phyloP scores from a whole-genome alignment of 108 stramenopile genomes.

The Nitzschia sp. region DNA sequence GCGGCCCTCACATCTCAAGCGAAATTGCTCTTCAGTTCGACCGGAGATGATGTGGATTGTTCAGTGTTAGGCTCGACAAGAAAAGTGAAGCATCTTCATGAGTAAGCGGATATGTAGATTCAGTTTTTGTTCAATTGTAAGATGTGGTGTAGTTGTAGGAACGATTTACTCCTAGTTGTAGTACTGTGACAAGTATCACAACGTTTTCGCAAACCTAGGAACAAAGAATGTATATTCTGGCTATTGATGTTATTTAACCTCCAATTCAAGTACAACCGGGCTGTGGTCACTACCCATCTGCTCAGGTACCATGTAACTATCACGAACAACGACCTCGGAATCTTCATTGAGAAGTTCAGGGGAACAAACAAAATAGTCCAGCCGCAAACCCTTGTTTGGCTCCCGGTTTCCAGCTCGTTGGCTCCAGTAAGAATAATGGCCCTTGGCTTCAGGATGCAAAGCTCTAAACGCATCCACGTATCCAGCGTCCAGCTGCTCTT shows the following conservation, averaged over 20 bases:
- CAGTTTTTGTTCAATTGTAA: too few species aligned
- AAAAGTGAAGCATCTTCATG: too few species aligned
- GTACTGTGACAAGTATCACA: too few species aligned
- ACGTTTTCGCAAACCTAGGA: too few species aligned
- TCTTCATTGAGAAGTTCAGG: constrained; percentile 61
- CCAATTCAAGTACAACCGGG: constrained; percentile 78
- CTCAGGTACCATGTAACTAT: constrained; percentile 78
- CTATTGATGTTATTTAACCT: constrained; percentile 39
- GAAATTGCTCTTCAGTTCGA: too few species aligned
- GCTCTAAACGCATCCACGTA: constrained; percentile 87
- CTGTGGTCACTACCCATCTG: constrained; percentile 83
- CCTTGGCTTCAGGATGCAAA: constrained; percentile 75
- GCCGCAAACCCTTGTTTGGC: constrained; percentile 89
- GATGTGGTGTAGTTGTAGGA: too few species aligned
- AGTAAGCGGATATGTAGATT: too few species aligned
- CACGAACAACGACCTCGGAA: constrained; percentile 62
- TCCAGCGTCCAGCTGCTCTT: constrained; percentile 66
- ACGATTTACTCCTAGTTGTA: too few species aligned
- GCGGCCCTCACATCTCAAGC: too few species aligned
- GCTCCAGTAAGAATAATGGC: constrained; percentile 91
- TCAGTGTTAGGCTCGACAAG: too few species aligned
- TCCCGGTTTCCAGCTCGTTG: constrained; percentile 80
- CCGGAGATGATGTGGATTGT: too few species aligned
- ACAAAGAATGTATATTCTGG: not conserved
- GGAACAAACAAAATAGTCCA: constrained; percentile 89